phyloP scores from a whole-genome alignment of 495 filamentous ascomycete species.

The Evansstolkia leycettana region DNA sequence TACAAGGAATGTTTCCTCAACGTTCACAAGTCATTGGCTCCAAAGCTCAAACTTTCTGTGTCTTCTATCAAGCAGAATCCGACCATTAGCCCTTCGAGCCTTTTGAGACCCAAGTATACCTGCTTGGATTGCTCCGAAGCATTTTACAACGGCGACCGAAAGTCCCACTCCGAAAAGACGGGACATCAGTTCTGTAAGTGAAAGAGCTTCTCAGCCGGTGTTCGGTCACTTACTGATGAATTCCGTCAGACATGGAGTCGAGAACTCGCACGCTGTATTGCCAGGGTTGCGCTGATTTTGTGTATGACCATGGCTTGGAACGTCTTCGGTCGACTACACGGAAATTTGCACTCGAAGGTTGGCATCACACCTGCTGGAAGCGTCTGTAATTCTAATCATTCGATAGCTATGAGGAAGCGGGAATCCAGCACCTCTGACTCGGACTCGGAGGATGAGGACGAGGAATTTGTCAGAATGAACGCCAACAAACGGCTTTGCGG shows the following conservation, averaged over 20 bases:
- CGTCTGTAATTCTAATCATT: not conserved
- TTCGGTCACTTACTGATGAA: not conserved
- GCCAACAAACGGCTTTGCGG: conserved; percentile 31
- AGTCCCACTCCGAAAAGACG: conserved; percentile 28
- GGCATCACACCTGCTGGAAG: not conserved
- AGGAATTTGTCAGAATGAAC: conserved; percentile 33
- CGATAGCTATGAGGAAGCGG: conserved; percentile 16
- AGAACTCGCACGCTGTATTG: conserved; percentile 66
- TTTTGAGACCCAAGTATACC: conserved; percentile 29
- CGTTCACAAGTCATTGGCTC: conserved; percentile 18
- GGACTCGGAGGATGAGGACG: conserved; percentile 19
- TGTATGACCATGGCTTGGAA: conserved; percentile 79
- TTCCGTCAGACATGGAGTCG: conserved; percentile 62
- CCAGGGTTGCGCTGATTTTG: conserved; percentile 71
- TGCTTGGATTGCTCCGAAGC: conserved; percentile 29
- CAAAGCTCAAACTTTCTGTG: conserved; percentile 15
- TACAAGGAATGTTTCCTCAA: conserved; percentile 29
- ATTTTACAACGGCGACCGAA: conserved; percentile 21
- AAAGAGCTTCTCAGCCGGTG: not conserved
- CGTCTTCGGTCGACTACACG: conserved; percentile 34
- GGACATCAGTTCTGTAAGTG: conserved; percentile 32
- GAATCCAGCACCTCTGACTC: too few species aligned
- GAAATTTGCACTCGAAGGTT: conserved; percentile 15
- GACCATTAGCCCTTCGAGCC: conserved; percentile 12
- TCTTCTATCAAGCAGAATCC: conserved; percentile 9